Conservation (phyloP, 805 yeast species). For the Teunomyces panamensis region DNA sequence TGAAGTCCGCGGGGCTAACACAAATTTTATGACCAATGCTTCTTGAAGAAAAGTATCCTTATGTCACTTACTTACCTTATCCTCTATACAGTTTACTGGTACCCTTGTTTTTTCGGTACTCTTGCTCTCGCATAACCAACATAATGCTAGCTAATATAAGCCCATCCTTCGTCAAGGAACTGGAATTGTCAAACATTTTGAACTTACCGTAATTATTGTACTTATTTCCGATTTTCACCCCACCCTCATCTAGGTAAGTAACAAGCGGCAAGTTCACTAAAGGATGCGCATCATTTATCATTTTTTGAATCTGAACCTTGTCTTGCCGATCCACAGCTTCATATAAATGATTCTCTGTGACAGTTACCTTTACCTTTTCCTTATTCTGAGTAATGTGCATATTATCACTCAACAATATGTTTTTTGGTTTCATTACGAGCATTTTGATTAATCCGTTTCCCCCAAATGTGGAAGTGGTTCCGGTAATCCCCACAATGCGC, state of each 20-base stretch:
- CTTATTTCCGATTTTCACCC: slow-evolving; percentile 17
- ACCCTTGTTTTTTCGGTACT: slow-evolving; percentile 31
- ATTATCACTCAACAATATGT: slow-evolving; percentile 21
- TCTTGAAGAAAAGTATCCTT: background rate
- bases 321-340: slow-evolving; percentile 20
- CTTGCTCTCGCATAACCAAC: slow-evolving; percentile 32
- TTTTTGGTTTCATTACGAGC: slow-evolving; percentile 16
- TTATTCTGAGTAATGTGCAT: slow-evolving; percentile 12
- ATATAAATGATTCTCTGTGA: slow-evolving; percentile 14
- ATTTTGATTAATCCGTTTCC: slow-evolving; percentile 29
- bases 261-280: slow-evolving; percentile 28
- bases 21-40: background rate
- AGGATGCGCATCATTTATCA: slow-evolving; percentile 15
- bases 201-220: slow-evolving; percentile 21
- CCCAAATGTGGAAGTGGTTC: slow-evolving; percentile 34
- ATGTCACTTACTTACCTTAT: background rate
- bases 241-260: slow-evolving; percentile 25
- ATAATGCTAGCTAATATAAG: slow-evolving; percentile 22
- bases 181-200: slow-evolving; percentile 14
- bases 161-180: slow-evolving; percentile 13
- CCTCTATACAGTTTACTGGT: slow-evolving; percentile 11
- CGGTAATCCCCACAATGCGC: slow-evolving; percentile 30
- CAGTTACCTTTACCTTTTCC: slow-evolving; percentile 8
- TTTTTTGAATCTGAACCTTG: slow-evolving; percentile 16
- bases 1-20: background rate